These are phyloP conservation scores for Fusarium annulatum DNA, from an alignment of 2,329 filamentous ascomycete genomes.

Conservation along the genomic window DNA sequence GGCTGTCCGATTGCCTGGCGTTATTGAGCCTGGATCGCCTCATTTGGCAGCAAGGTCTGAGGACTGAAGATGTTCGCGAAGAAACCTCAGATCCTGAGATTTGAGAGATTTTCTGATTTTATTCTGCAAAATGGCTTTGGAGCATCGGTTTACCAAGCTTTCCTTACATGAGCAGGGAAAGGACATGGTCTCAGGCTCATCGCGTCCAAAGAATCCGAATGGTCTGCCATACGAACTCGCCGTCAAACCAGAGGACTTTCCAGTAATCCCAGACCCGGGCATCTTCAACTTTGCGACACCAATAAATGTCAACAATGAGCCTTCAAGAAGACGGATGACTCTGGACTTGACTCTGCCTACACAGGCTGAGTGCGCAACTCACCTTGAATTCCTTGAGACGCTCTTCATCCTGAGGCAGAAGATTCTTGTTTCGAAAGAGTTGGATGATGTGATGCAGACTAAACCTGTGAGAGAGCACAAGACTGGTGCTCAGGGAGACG, in stretches of 20 bases:
- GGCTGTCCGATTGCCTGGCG: neutral
- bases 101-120: fast-evolving
- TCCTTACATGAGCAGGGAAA: constrained; percentile 18
- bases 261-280: neutral
- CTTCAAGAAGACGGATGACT: fast-evolving
- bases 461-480: constrained; percentile 25
- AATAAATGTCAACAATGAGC: no score
- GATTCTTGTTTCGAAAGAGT: constrained; percentile 30
- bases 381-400: constrained; percentile 70
- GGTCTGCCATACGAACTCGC: constrained; percentile 10
- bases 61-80: neutral
- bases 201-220: neutral
- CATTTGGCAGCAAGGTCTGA: neutral
- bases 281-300: neutral
- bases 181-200: neutral
- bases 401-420: constrained; percentile 63
- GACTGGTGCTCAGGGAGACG: constrained; percentile 26
- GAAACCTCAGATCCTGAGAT: neutral
- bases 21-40: no score
- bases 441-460: constrained; percentile 37
- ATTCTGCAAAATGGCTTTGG: constrained; percentile 1
- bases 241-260: neutral
- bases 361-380: constrained; percentile 46
- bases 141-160: constrained; percentile 1
- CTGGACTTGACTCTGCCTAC: neutral